phyloP scores from a whole-genome alignment of 331 rosid genomes.

The Dryas integrifolia region DNA sequence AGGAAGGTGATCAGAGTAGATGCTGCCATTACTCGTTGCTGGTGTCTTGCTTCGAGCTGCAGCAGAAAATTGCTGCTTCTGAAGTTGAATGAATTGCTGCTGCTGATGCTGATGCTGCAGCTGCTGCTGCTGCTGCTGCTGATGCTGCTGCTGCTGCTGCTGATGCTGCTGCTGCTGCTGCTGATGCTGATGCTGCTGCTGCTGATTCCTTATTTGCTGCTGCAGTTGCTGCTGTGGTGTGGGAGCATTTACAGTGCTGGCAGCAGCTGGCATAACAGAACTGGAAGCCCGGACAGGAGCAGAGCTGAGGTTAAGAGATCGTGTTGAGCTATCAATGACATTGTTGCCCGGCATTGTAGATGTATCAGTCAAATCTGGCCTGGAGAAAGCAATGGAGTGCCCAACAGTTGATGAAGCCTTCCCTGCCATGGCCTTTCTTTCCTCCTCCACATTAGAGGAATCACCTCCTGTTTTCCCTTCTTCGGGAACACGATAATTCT shows the following conservation, averaged over 20 bases:
- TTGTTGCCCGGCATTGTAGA: constrained; percentile 47
- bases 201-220: constrained; percentile 36
- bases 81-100: constrained; percentile 56
- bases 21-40: constrained; percentile 60
- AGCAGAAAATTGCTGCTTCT: constrained; percentile 51
- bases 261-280: constrained; percentile 54
- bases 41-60: constrained; percentile 55
- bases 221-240: constrained; percentile 62
- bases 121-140: constrained; percentile 53
- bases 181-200: constrained; percentile 54
- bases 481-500: constrained; percentile 51
- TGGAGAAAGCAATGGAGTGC: constrained; percentile 77
- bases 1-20: constrained; percentile 67
- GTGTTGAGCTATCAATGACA: constrained; percentile 73
- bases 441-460: constrained; percentile 68
- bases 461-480: constrained; percentile 60
- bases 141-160: constrained; percentile 36
- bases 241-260: constrained; percentile 39
- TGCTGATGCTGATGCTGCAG: constrained; percentile 17
- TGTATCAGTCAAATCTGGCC: constrained; percentile 63
- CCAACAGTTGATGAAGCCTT: constrained; percentile 53
- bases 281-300: constrained; percentile 47
- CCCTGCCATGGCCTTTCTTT: constrained; percentile 52
- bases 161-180: constrained; percentile 45
- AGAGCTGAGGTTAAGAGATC: constrained; percentile 54